Base-by-base conservation (phyloP, 257 asterid species). In the Jasminum sambac region DNA sequence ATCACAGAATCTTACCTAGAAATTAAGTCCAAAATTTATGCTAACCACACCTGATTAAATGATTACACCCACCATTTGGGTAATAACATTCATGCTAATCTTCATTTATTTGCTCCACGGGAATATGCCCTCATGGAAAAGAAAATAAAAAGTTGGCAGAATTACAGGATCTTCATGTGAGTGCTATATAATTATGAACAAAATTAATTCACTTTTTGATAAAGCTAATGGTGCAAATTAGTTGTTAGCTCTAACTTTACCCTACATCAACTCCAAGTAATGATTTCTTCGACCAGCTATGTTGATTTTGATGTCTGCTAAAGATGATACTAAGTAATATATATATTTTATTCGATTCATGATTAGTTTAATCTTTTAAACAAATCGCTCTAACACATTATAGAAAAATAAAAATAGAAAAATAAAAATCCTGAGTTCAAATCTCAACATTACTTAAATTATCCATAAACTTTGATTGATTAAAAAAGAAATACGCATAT, bases 11-110 rank as follows among this genome's bases (percentile, higher is more conserved):
- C 62, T 55, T 23, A 0, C 21, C 21, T 55, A 11, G 14, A 52
- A 55, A 55, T 10, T 55, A 21, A 55, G 30, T 52, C 14, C 7
- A 55, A 55, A 55, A 14, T 55, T 55, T 6, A 55, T 55, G n/a
- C 36, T 55, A 23, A 55, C 23, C 4, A 55, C 62, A 21, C 34
- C 62, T 55, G 62, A 55, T 55, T 10, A 55, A 55, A 55, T 55
- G 62, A 55, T 55, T 55, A 55, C 62, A 23, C n/a, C 62, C 62
- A 55, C 62, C 16, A 55, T 55, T 55, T 55, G 62, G 62, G 62
- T 21, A 12, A 55, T 23, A 34, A 55, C 21, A 55, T 21, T 55
- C 62, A 21, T 55, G 62, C 11, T 23, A 3, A 5, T 55, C 62
- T 55, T 23, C 34, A 55, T 55, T 55, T 55, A 55, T 55, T 55